phyloP scores from a whole-genome alignment of 2,329 filamentous ascomycete genomes.

The Magnaporthiopsis incrustans region DNA sequence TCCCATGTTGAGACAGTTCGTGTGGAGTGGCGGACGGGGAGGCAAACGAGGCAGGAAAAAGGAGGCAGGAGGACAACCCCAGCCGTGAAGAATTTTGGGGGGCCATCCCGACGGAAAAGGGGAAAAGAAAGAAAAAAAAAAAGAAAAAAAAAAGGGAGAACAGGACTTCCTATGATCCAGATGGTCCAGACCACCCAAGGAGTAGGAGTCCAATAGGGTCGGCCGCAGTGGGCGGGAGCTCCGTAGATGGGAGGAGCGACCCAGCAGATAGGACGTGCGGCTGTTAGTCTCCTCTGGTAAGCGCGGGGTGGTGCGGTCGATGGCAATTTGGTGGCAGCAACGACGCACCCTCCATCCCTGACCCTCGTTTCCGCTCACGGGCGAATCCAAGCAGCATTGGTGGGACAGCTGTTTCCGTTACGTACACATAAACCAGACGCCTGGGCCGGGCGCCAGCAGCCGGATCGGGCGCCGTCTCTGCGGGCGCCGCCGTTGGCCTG shows the following conservation, averaged over 20 bases:
- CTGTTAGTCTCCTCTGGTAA: background rate
- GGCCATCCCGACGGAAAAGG: background rate
- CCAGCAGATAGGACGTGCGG: background rate
- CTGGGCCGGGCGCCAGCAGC: background rate
- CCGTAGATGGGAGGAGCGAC: background rate
- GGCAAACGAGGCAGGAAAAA: background rate
- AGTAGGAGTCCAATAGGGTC: background rate
- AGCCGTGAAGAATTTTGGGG: background rate
- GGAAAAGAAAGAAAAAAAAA: background rate
- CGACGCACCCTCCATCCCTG: background rate
- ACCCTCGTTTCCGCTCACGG: background rate
- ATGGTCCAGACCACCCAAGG: background rate
- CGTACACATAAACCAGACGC: background rate
- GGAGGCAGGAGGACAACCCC: background rate
- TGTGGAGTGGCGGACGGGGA: no score
- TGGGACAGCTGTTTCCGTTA: background rate
- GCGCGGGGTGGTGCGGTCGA: background rate
- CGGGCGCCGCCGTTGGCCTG: background rate
- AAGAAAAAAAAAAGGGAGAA: background rate
- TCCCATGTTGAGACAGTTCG: background rate
- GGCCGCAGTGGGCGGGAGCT: background rate
- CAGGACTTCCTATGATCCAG: background rate
- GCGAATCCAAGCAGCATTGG: background rate
- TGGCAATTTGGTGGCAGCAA: background rate
- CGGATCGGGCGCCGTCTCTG: background rate